These are phyloP conservation scores for Eucalyptus erythrocorys DNA, from an alignment of 345 rosid genomes.

Conservation along the genomic window DNA sequence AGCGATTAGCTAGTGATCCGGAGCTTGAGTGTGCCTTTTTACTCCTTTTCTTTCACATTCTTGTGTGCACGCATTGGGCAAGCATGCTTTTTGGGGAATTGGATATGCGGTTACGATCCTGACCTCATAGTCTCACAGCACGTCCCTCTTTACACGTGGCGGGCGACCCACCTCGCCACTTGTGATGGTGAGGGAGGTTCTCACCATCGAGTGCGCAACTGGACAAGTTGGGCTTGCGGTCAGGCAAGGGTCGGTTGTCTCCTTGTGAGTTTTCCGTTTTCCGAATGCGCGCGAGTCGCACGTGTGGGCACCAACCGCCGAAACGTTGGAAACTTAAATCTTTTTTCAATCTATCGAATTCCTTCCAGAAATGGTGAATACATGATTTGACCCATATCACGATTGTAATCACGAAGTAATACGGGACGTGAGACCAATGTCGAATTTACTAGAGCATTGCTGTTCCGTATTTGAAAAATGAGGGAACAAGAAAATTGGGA, in stretches of 20 bases:
- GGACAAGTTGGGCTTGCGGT: neutral
- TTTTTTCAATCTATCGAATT: too few relatives aligned
- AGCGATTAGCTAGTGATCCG: too few relatives aligned
- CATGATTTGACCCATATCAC: neutral
- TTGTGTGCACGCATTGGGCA: neutral
- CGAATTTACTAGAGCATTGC: neutral
- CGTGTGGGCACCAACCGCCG: too few relatives aligned
- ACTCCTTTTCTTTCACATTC: too few relatives aligned
- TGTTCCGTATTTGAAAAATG: too few relatives aligned
- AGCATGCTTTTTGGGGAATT: neutral
- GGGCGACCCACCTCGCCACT: slow-evolving; percentile 2
- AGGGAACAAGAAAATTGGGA: too few relatives aligned
- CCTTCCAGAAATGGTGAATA: too few relatives aligned
- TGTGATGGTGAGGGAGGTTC: neutral
- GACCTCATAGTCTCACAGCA: neutral
- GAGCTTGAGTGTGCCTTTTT: too few relatives aligned
- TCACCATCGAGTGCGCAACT: neutral
- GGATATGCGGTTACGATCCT: neutral
- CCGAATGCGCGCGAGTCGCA: neutral
- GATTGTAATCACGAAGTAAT: neutral
- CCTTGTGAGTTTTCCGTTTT: neutral
- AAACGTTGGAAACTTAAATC: neutral
- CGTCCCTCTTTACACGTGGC: slow-evolving; percentile 1
- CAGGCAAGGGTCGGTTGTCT: slow-evolving; percentile 2
- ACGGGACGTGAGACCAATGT: rapidly evolving